Percentiles rank a stretch among this genome's conserved stretches.
phyloP scores from a whole-genome alignment of 1,139 yeast genomes.

The Yamadazyma atlantica region DNA sequence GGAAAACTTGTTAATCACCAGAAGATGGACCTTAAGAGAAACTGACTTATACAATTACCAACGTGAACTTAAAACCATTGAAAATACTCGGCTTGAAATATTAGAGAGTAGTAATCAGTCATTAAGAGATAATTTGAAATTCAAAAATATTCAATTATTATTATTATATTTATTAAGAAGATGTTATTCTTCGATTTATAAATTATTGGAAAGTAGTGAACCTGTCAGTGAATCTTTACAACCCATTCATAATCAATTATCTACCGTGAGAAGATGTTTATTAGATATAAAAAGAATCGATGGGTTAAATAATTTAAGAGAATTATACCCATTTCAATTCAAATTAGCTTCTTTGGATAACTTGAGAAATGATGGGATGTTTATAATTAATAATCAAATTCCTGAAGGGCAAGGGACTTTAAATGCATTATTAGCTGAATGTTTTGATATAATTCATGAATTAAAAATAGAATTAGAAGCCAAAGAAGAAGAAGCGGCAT shows the following conservation, averaged over 20 bases:
- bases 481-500: slow-evolving; percentile 40
- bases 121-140: slow-evolving; percentile 16
- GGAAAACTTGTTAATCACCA: slow-evolving; percentile 80
- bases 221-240: slow-evolving; percentile 93
- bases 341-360: slow-evolving; percentile 88
- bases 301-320: slow-evolving; percentile 82
- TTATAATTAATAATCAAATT: slow-evolving; percentile 78
- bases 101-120: slow-evolving; percentile 9
- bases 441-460: slow-evolving; percentile 91
- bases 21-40: slow-evolving; percentile 96
- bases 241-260: slow-evolving; percentile 88
- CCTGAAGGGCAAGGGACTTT: slow-evolving; percentile 98
- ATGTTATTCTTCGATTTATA: slow-evolving; percentile 86
- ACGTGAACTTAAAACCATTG: slow-evolving; percentile 68
- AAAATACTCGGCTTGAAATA: slow-evolving; percentile 56
- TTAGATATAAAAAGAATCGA: slow-evolving; percentile 90
- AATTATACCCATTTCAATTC: slow-evolving; percentile 92
- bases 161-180: slow-evolving; percentile 79
- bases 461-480: slow-evolving; percentile 86
- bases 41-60: slow-evolving; percentile 88
- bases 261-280: slow-evolving; percentile 86
- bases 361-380: slow-evolving; percentile 84
- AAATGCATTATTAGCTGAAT: slow-evolving; percentile 86
- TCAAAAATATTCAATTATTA: slow-evolving; percentile 55
- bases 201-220: slow-evolving; percentile 85